Percentiles rank a stretch among this genome's conserved stretches.
Conservation (phyloP, 1,284 basidiomycete species). For the Sphaerobolus stellatus region DNA sequence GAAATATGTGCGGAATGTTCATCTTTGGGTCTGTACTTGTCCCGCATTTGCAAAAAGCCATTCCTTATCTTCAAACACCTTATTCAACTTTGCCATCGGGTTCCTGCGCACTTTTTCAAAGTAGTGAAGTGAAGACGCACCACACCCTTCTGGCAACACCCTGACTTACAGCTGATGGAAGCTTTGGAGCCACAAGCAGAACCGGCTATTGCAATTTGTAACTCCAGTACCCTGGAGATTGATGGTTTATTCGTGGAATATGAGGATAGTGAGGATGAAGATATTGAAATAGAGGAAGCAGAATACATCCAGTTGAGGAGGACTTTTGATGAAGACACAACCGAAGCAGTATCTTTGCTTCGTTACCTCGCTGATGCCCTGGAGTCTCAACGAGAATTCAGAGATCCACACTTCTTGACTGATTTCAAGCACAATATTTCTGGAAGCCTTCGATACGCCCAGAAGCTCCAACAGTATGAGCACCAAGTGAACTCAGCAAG, state of each 20-base stretch:
- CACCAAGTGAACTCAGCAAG: conserved; percentile 2
- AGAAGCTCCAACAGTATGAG: conserved; percentile 3
- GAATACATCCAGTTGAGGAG: background rate
- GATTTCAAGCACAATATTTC: background rate
- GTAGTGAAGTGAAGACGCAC: conserved; percentile 24
- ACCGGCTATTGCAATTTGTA: background rate
- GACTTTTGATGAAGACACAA: background rate
- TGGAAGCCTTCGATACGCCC: background rate
- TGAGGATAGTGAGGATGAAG: background rate
- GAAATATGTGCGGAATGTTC: conserved; percentile 23
- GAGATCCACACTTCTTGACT: background rate
- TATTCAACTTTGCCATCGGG: conserved; percentile 26
- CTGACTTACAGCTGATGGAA: conserved; percentile 15
- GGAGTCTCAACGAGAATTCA: background rate
- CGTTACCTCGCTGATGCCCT: background rate
- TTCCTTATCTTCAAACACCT: conserved; percentile 38
- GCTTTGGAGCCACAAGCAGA: background rate
- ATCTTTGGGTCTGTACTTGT: conserved; percentile 32
- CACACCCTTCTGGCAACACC: conserved; percentile 30
- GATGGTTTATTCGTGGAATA: too few species aligned
- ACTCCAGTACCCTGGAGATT: background rate
- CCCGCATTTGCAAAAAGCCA: conserved; percentile 25
- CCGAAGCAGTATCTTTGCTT: background rate
- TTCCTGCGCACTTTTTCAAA: conserved; percentile 31
- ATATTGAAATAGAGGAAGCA: background rate